Base-by-base conservation (phyloP, 1,284 basidiomycete genomes). In the Trametes versicolor region DNA sequence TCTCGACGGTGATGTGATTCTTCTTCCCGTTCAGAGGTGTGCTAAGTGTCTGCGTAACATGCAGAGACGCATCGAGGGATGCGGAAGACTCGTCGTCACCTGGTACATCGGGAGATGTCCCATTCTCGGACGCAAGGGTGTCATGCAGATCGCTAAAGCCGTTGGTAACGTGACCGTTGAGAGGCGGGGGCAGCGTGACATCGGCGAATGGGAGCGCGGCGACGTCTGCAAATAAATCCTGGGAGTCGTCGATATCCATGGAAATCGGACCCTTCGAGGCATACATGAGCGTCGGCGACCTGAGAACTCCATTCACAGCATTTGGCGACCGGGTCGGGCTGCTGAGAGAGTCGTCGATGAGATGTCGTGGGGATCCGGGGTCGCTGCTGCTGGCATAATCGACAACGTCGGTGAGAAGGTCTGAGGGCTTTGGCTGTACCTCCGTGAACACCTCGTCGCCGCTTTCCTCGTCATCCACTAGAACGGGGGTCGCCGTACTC, bases 271-370 rank as follows among this genome's bases (percentile, higher is more conserved):
- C 32, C 25, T 36, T 52, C 8, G 23, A 7, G 19, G 19, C 19
- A 23, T 34, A 52, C 29, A 23, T 27, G 21, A 48, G 17, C 21
- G 25, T 25, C 21, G 47, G 47, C 2, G 49, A 50, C 12, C n/a
- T 37, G 32, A 10, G 10, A 21, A 17, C 2, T 1, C 50, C 50
- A 17, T 52, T 36, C 32, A 34, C n/a, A 3, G 9, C 21, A 13
- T 32, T 12, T 13, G 27, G 49, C 10, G 45, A 48, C 9, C 23
- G 7, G 23, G 23, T 12, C 4, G 21, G 23, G 45, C 23, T 48
- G 36, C 50, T 58, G 10, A 23, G 13, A 21, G 27, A 32, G 27
- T 41, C 58, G 25, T 59, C 49, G n/a, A 59, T 34, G 49, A 59
- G 51, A 4, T 51, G 48, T 15, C 27, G 48, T 21, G 49, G 62